Conservation (phyloP, 352 stramenopile genomes). For the Phytopythium cucurbitacearum region DNA sequence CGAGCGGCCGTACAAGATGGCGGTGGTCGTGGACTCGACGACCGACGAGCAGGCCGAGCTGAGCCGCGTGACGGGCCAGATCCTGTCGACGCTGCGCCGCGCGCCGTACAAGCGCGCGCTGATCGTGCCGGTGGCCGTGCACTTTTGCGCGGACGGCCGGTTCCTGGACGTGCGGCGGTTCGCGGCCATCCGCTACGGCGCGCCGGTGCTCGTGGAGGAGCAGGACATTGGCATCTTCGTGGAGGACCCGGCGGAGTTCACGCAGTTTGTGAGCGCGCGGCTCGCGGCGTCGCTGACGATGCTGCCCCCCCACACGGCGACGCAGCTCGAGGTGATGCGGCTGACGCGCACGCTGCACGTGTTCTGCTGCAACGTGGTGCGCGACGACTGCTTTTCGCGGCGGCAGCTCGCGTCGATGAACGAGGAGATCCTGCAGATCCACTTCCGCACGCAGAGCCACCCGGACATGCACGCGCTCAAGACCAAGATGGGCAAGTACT, state of each 20-base stretch:
- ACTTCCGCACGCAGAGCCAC: constrained; percentile 68
- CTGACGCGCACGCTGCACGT: constrained; percentile 69
- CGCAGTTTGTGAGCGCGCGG: constrained; percentile 54
- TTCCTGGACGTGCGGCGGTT: constrained; percentile 49
- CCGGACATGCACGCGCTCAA: constrained; percentile 68
- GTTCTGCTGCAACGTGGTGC: constrained; percentile 59
- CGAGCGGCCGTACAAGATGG: constrained; percentile 61
- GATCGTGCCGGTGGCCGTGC: constrained; percentile 54
- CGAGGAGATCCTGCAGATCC: constrained; percentile 75
- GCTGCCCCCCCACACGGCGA: constrained; percentile 40
- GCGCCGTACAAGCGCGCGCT: constrained; percentile 42
- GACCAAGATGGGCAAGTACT: constrained; percentile 61
- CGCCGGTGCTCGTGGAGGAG: constrained; percentile 56
- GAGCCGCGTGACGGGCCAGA: constrained; percentile 46
- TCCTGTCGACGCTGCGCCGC: constrained; percentile 35
- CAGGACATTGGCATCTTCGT: constrained; percentile 53
- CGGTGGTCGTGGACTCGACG: constrained; percentile 46
- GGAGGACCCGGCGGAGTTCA: constrained; percentile 59
- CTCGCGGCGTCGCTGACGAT: constrained; percentile 57
- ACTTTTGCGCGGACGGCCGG: constrained; percentile 49
- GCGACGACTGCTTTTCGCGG: constrained; percentile 66
- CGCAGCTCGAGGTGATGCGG: constrained; percentile 62
- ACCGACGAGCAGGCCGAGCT: constrained; percentile 40
- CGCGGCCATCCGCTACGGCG: constrained; percentile 54
- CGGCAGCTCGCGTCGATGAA: constrained; percentile 77